phyloP scores from a whole-genome alignment of 2,329 filamentous ascomycete species.

The Clarireedia sp. region DNA sequence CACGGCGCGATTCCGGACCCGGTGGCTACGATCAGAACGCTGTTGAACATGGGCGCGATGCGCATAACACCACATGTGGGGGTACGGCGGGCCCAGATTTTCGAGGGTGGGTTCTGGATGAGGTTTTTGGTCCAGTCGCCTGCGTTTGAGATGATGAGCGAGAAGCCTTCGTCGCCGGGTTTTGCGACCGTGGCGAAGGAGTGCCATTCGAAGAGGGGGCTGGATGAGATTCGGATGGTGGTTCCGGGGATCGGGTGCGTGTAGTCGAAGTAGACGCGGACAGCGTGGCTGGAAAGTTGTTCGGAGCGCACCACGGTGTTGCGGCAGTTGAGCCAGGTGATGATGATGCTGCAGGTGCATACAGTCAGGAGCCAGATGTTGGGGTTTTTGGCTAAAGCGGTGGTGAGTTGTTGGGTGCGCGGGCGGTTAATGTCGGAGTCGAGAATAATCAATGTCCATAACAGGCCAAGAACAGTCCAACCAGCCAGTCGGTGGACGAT shows the following conservation, averaged over 20 bases:
- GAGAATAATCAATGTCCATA: conserved; percentile 57
- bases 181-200: conserved; percentile 67
- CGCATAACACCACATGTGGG: conserved; percentile 61
- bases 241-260: conserved; percentile 49
- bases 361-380: conserved; percentile 61
- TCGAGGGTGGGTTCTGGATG: conserved; percentile 52
- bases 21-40: conserved; percentile 59
- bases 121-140: conserved; percentile 65
- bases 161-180: conserved; percentile 47
- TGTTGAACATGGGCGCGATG: conserved; percentile 57
- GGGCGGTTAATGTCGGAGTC: conserved; percentile 38
- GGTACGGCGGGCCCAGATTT: conserved; percentile 61
- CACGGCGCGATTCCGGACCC: conserved; percentile 68
- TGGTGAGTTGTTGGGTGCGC: conserved; percentile 23
- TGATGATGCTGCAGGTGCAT: conserved; percentile 57
- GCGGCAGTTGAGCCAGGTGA: conserved; percentile 67
- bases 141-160: conserved; percentile 61
- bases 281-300: conserved; percentile 62
- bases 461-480: conserved; percentile 58
- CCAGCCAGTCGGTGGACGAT: conserved; percentile 63
- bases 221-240: conserved; percentile 51
- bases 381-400: conserved; percentile 38
- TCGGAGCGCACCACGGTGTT: conserved; percentile 59
- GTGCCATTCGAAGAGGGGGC: conserved; percentile 64
- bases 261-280: conserved; percentile 63